These are phyloP conservation scores for Endocladia muricata DNA, from an alignment of 31 red algal genomes.

Conservation along the genomic window DNA sequence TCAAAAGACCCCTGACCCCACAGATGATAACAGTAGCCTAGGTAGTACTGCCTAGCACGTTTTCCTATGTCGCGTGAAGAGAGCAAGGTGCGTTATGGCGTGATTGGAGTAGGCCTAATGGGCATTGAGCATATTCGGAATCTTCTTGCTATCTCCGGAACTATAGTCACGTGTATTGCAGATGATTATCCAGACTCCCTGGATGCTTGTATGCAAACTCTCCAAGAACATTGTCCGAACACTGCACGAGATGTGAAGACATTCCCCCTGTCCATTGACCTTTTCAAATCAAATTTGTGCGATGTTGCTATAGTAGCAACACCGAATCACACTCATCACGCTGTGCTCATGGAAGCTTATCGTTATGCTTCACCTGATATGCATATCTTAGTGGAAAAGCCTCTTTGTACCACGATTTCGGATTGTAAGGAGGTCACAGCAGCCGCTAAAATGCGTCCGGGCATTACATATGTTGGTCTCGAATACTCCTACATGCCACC, in stretches of 20 bases:
- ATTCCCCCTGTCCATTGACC: conserved; percentile 13
- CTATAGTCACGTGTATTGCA: conserved; percentile 47
- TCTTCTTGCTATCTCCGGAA: conserved; percentile 21
- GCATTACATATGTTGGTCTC: conserved; percentile 59
- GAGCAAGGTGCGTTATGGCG: too few species aligned
- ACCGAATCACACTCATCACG: conserved; percentile 67
- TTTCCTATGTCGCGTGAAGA: too few species aligned
- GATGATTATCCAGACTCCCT: conserved; percentile 60
- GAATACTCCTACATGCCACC: conserved; percentile 91
- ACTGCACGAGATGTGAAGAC: not conserved
- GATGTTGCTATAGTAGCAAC: conserved; percentile 63
- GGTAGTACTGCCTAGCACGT: too few species aligned
- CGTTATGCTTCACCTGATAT: conserved; percentile 18
- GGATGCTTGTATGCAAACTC: conserved; percentile 2
- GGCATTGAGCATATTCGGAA: conserved; percentile 79
- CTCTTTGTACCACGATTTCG: conserved; percentile 61
- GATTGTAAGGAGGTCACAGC: conserved; percentile 52
- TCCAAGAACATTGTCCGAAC: conserved; percentile 11
- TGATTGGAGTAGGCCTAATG: conserved; percentile 77
- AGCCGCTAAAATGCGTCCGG: conserved; percentile 24
- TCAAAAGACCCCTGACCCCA: too few species aligned
- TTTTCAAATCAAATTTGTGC: conserved; percentile 52
- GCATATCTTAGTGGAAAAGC: conserved; percentile 80
- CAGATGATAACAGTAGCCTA: too few species aligned
- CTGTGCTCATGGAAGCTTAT: conserved; percentile 40